phyloP scores from a whole-genome alignment of 805 yeast species.

The Wickerhamiella azyma region DNA sequence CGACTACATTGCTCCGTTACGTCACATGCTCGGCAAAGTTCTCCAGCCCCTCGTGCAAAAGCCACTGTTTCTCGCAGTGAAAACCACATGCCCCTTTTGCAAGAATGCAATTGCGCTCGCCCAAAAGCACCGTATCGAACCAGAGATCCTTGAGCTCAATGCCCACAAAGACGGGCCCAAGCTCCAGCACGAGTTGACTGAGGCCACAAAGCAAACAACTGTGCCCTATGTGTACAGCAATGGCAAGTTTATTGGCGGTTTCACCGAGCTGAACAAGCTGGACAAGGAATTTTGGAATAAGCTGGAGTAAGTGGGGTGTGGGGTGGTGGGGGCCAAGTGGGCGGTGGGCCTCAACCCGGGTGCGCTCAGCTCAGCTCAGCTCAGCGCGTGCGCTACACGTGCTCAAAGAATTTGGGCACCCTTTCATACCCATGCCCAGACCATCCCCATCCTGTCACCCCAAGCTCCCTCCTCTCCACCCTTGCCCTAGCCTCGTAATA shows the following conservation, averaged over 20 bases:
- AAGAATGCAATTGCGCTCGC: constrained; percentile 16
- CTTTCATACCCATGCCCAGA: too few species aligned
- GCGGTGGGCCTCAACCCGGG: too few species aligned
- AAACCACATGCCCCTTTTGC: constrained; percentile 21
- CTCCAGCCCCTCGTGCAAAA: constrained; percentile 9
- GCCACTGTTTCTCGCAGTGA: constrained; percentile 18
- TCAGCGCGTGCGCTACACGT: too few species aligned
- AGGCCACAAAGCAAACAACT: constrained; percentile 47
- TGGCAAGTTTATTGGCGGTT: constrained; percentile 41
- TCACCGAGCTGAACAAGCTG: constrained; percentile 16
- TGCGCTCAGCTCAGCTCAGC: too few species aligned
- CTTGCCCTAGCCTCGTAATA: too few species aligned
- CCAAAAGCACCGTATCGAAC: constrained; percentile 10
- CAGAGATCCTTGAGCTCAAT: constrained; percentile 40
- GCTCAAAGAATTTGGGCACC: too few species aligned
- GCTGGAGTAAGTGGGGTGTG: not conserved
- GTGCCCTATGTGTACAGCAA: constrained; percentile 56
- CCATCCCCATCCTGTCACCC: not conserved
- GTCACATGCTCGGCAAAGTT: constrained; percentile 2
- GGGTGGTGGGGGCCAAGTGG: too few species aligned
- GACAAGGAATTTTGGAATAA: constrained; percentile 16
- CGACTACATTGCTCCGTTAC: too few species aligned
- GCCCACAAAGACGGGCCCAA: constrained; percentile 38
- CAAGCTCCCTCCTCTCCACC: not conserved
- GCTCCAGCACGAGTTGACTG: constrained; percentile 43